Percentiles rank a stretch among this genome's conserved stretches.
Evolutionary conservation across 352 stramenopile genomes (phyloP).

Genomic region (Elongisporangium undulatum): DNA sequence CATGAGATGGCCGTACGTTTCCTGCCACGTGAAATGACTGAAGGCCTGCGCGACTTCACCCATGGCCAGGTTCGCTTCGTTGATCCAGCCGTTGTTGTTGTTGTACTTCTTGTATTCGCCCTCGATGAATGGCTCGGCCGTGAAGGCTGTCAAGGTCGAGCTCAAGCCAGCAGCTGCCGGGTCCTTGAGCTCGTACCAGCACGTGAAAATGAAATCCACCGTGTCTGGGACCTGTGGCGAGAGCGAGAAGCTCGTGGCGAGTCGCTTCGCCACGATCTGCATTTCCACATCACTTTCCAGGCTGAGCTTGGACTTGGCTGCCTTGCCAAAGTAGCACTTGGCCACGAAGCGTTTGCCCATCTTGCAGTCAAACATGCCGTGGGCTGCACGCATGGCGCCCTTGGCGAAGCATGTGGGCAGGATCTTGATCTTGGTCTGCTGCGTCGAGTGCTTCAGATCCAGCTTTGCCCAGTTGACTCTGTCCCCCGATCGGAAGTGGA

Average conservation of each 20-base stretch:
- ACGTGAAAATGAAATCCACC: constrained; percentile 43
- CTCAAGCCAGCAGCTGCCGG: constrained; percentile 5
- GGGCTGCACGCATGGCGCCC: constrained; percentile 27
- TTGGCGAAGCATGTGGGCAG: constrained; percentile 23
- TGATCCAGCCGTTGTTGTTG: constrained; percentile 32
- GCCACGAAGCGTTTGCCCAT: constrained; percentile 23
- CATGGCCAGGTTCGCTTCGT: not conserved
- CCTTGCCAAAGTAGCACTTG: constrained; percentile 31
- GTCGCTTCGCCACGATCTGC: constrained; percentile 31
- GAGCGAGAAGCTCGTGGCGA: constrained; percentile 27
- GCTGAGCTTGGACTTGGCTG: constrained; percentile 1
- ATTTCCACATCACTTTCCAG: constrained; percentile 30
- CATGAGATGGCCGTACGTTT: constrained; percentile 27
- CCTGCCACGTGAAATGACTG: constrained; percentile 37
- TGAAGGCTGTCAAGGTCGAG: constrained; percentile 20
- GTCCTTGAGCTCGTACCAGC: constrained; percentile 33
- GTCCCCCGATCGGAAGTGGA: constrained; percentile 20
- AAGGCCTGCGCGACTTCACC: constrained; percentile 30
- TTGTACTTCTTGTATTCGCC: constrained; percentile 47
- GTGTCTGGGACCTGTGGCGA: constrained; percentile 13
- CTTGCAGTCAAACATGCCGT: constrained; percentile 29
- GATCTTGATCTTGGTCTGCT: constrained; percentile 29
- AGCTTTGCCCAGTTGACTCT: constrained; percentile 22
- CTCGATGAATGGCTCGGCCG: constrained; percentile 29
- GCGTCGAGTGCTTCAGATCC: constrained; percentile 24